These are phyloP conservation scores for Ogataea sp. DNA, from an alignment of 805 yeast genomes.

Conservation along the genomic window DNA sequence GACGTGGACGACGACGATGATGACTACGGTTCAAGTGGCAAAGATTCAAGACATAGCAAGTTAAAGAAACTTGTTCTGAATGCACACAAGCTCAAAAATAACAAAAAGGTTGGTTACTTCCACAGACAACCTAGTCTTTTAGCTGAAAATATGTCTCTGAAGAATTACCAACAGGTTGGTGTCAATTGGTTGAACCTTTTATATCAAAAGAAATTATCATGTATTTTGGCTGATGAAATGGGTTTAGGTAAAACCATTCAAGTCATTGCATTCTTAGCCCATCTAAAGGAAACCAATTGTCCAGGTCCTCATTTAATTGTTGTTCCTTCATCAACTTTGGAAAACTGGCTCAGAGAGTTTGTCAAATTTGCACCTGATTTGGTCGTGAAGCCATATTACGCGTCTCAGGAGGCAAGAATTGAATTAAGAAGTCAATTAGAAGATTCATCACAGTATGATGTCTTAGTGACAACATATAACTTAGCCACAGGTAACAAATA, in stretches of 20 bases:
- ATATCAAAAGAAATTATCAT: slow-evolving; percentile 71
- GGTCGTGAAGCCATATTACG: slow-evolving; percentile 88
- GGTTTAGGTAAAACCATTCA: slow-evolving; percentile 97
- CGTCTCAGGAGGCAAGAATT: slow-evolving; percentile 75
- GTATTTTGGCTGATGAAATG: slow-evolving; percentile 98
- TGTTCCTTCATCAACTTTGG: slow-evolving; percentile 94
- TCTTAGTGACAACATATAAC: slow-evolving; percentile 88
- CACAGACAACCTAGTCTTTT: slow-evolving; percentile 65
- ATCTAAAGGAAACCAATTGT: slow-evolving; percentile 54
- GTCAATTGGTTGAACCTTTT: slow-evolving; percentile 84
- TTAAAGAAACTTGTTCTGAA: background rate
- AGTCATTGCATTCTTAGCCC: slow-evolving; percentile 86
- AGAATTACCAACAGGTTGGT: slow-evolving; percentile 95
- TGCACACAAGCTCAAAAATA: background rate
- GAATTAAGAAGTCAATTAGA: slow-evolving; percentile 69
- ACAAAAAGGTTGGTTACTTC: slow-evolving; percentile 34
- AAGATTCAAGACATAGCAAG: too few relatives aligned
- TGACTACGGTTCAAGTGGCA: background rate
- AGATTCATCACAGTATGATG: slow-evolving; percentile 58
- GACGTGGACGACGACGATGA: background rate
- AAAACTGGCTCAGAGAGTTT: slow-evolving; percentile 96
- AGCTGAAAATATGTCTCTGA: slow-evolving; percentile 56
- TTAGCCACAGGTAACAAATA: slow-evolving; percentile 80
- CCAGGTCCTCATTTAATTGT: slow-evolving; percentile 86
- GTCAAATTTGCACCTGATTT: slow-evolving; percentile 77